Base-by-base conservation (phyloP, 2,329 filamentous ascomycete species). In the Stylonectria norvegica region DNA sequence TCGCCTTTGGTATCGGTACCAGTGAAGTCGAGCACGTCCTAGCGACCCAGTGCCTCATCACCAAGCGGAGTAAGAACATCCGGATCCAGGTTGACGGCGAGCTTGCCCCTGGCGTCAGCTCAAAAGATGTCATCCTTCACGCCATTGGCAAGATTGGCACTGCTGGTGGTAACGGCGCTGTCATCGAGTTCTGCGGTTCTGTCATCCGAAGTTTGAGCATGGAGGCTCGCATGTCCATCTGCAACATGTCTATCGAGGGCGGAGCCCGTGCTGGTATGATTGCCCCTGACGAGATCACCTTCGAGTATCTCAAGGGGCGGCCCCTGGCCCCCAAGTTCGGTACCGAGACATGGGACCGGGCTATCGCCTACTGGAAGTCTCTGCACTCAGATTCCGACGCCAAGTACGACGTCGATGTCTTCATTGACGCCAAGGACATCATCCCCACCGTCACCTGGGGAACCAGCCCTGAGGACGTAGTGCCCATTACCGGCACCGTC, bases 1-100 rank as follows among this genome's bases (percentile, higher is more conserved):
- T 97, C 48, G 93, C 93, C 28, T 95, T 95, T 61, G 93, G 93
- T 66, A 98, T 98, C 61, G 93, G 93, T 57, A 98, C 93, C 48
- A 95, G 88, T 63, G 93, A 98, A 71, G 93, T 97, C 53, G 93
- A 98, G 77, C 91, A 98, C 69, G 93, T 98, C 48, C 79, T 98
- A 42, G 93, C 93, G 37, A 97, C 93, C 11, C 93, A 97, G 68
- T 95, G 89, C 45, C 74, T 98, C 52, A 89, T 96, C 65, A 95
- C 90, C 49, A 89, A 89, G 71, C 79, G 89, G 62, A 95, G 89
- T 70, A 97, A 96, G 75, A 97, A 98, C 75, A 97, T 98, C 91
- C 85, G 89, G 60, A 85, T 98, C 58, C 87, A 95, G 68, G 87
- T 97, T 46, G 88, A 97, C 53, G 93, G 93, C 38, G 83, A 91